Evolutionary conservation across 306 rosid genomes (phyloP).

Genomic region (Casuarina cunninghamiana): DNA sequence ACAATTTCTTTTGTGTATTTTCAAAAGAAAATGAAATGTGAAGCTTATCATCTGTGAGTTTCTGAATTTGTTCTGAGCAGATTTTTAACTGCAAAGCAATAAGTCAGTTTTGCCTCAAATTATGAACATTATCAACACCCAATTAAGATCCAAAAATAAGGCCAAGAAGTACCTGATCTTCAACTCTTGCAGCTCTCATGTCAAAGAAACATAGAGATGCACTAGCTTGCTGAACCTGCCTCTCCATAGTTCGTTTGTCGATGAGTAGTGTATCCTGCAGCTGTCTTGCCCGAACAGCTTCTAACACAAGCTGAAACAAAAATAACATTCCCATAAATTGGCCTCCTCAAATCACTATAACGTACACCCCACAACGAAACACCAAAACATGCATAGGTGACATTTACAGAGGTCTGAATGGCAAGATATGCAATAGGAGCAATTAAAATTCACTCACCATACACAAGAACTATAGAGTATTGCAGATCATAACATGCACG

Average conservation of each 20-base stretch:
- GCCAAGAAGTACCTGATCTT: slow-evolving; percentile 69
- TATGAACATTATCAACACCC: background rate
- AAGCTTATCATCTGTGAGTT: slow-evolving; percentile 53
- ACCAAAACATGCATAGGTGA: background rate
- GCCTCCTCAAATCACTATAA: background rate
- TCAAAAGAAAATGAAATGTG: slow-evolving; percentile 56
- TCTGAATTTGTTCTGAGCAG: slow-evolving; percentile 70
- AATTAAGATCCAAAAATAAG: slow-evolving; percentile 17
- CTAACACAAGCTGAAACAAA: slow-evolving; percentile 80
- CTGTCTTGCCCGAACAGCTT: slow-evolving; percentile 76
- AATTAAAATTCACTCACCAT: background rate
- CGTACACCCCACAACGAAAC: background rate
- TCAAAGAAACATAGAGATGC: slow-evolving; percentile 64
- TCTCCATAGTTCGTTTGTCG: slow-evolving; percentile 62
- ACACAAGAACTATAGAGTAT: background rate
- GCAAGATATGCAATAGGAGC: background rate
- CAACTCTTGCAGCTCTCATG: slow-evolving; percentile 66
- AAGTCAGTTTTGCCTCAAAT: slow-evolving; percentile 13
- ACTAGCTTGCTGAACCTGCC: slow-evolving; percentile 70
- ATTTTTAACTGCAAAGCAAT: slow-evolving; percentile 63
- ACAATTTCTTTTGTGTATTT: slow-evolving; percentile 58
- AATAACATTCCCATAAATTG: slow-evolving; percentile 2
- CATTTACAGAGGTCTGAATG: background rate
- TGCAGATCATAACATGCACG: background rate
- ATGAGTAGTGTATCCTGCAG: slow-evolving; percentile 55